Evolutionary conservation across 306 rosid species (phyloP), one percentile per base, ranked within the genome.

Genomic region (Vigna unguiculata): DNA sequence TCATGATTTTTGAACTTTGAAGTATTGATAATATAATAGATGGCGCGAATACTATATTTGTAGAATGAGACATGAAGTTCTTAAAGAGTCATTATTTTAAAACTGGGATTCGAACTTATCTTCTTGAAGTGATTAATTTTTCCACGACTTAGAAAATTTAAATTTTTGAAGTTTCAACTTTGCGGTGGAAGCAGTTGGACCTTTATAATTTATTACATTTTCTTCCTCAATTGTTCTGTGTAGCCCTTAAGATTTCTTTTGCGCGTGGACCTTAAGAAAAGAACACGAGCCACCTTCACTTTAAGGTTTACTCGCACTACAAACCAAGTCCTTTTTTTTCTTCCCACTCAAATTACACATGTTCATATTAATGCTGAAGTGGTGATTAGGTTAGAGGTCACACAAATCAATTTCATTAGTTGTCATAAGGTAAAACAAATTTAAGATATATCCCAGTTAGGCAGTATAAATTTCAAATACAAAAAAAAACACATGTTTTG

Each of bases 101-200:
- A 77, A 72, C 38, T 38, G 76, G 14, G 52, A 48, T 70, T 77
- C 59, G 73, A 41, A n/a, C 80, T 62, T 76, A 81, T 28, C 36
- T 32, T 78, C 76, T 74, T 38, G 10, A 51, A 87, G 81, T 46
- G 87, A 74, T 55, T 75, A 22, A 78, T 34, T 79, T 87, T 87
- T 77, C 88, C 83, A 79, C 74, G 47, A 4, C 5, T 55, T 36
- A 4, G 77, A 82, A 82, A 86, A 70, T 25, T 49, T 25, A 17
- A 72, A 80, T 7, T 53, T 5, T 53, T 0, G 3, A 46, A 68
- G 58, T 76, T 81, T 84, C 87, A 78, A 81, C 87, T 80, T 78
- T 60, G 93, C 71, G 89, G 90, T 89, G 93, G 97, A 87, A 85
- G 95, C 77, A 84, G 93, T 88, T 90, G 89, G 91, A 83, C 79